Evolutionary conservation across 2,329 filamentous ascomycete species (phyloP), one percentile per base, ranked within the genome.

Genomic region (Cordyceps cateniannulata): DNA sequence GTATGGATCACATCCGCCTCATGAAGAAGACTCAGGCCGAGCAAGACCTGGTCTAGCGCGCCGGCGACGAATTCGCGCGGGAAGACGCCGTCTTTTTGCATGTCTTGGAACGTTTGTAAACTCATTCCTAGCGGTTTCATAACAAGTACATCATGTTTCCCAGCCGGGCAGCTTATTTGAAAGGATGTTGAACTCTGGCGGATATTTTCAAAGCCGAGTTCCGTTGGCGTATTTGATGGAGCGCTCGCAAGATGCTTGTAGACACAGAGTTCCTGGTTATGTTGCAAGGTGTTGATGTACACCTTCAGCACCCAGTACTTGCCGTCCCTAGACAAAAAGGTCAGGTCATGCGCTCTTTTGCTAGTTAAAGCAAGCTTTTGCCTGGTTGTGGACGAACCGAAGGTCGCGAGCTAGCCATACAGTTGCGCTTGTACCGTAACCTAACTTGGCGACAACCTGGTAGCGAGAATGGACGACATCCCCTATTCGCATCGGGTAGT

Each of bases 401-500:
- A 75, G 68, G 68, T 77, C 74, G 29, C 66, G 70, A 49, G 71
- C 72, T 0, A 79, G 70, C 76, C 77, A 79, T 5, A 76, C 72
- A 0, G 76, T 79, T 7, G 76, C 77, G 47, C 64, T 66, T 6
- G 67, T 67, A 9, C 44, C 76, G 63, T 73, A 77, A 27, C 77
- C 77, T 12, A 79, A 69, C 62, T 80, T 80, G 44, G 70, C 71
- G 12, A 78, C 67, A 40, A 75, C 66, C 49, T 72, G 67, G 62
- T 77, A 79, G 20, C 67, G 69, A 4, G 59, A 54, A 2, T 69
- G 32, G 60, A 76, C 64, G 0, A 73, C 50, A 14, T 76, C 61
- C 6, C 74, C 74, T 5, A 75, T 71, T 1, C 60, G 62, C 51
- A 76, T 69, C 0, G 74, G 73, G 62, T 75, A 76, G 61, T 71